phyloP scores from a whole-genome alignment of 2,329 filamentous ascomycete species.

The Fonsecaea monophora region DNA sequence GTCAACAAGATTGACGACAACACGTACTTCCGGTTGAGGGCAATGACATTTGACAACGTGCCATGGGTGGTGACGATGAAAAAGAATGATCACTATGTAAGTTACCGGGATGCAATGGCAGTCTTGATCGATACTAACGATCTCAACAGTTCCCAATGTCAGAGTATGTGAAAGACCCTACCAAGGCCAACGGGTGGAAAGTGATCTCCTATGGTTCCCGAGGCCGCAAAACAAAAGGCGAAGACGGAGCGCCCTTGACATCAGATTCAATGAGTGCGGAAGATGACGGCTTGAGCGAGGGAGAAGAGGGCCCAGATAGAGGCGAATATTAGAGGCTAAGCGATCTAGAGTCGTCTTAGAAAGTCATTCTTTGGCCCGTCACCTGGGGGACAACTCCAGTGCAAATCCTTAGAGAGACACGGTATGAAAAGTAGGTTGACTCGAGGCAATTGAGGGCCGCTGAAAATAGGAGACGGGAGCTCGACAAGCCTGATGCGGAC shows the following conservation, averaged over 20 bases:
- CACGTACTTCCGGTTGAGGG: constrained; percentile 94
- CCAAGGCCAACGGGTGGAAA: constrained; percentile 62
- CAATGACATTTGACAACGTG: constrained; percentile 98
- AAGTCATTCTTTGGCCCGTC: neutral
- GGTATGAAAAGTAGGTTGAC: neutral
- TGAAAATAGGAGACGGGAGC: neutral
- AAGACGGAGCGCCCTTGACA: constrained; percentile 52
- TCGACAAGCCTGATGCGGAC: neutral
- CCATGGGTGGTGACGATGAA: constrained; percentile 99
- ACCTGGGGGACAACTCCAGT: neutral
- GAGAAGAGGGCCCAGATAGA: constrained; percentile 35
- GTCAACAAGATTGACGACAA: constrained; percentile 92
- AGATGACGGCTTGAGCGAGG: constrained; percentile 44
- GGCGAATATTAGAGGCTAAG: neutral
- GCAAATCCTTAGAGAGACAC: neutral
- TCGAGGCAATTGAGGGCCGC: neutral
- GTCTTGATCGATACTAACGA: constrained; percentile 28
- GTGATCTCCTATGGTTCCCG: constrained; percentile 61
- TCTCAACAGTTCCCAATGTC: constrained; percentile 65
- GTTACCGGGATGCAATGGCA: constrained; percentile 34
- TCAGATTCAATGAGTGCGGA: constrained; percentile 57
- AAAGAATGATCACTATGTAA: constrained; percentile 94
- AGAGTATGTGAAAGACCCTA: constrained; percentile 66
- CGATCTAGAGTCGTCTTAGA: neutral
- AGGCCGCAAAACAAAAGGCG: constrained; percentile 46